Evolutionary conservation across 148 eudicot species (phyloP), one percentile per base, ranked within the genome.

Genomic region (Rhododendron molle): DNA sequence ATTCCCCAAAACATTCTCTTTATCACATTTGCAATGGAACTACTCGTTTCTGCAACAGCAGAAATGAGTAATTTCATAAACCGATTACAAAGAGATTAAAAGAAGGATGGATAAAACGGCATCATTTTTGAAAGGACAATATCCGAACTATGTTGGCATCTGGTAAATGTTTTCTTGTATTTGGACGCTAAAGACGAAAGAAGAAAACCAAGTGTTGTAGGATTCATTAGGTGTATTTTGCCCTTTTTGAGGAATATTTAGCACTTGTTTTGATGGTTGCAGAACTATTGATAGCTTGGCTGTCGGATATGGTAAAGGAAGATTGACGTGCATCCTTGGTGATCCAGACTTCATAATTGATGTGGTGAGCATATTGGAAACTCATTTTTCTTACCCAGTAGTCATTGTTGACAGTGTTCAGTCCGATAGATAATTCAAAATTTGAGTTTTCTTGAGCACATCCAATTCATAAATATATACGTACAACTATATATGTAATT

Each of bases 301-400:
- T 1, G 90, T 89, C 83, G 93, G 93, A 21, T 94, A 93, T 87
- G 97, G 93, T 12, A 92, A 93, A 92, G 97, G 97, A 36, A 91
- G 89, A 76, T 23, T 93, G 47, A 89, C 90, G 52, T 92, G 89
- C 86, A 90, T 92, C 83, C 82, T 90, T 2, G 95, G 94, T 14
- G 93, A 93, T 80, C 93, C 93, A 2, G 86, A 89, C 3, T 73
- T 90, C 8, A 3, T 81, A 21, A 44, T 87, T 79, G 97, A 94
- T 82, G 79, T 85, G 93, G 94, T 94, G 84, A 87, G 90, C 18
- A 5, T 15, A 28, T 13, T 14, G 72, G 32, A 30, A 20, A 50
- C 43, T 28, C 15, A 3, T 20, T 56, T 32, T 21, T 30, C 43
- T 9, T 40, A 4, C 21, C 26, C 49, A 11, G 6, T 77, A 77